Base-by-base conservation (phyloP, 2,329 filamentous ascomycete species). In the Arthroderma sp. region DNA sequence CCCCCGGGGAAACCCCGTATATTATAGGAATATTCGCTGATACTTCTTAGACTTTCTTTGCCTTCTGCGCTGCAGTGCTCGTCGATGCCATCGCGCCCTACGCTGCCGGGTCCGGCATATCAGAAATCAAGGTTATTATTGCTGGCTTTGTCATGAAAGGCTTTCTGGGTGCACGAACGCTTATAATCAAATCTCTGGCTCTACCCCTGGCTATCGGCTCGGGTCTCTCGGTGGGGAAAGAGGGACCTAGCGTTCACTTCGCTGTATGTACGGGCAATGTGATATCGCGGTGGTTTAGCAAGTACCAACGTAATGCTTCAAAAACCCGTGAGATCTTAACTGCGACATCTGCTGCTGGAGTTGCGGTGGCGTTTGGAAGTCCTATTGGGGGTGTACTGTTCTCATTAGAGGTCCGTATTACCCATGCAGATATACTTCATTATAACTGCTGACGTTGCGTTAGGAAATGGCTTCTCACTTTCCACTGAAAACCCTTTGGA, bases 131-230 rank as follows among this genome's bases (percentile, higher is more conserved):
- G 65, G 94, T 87, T 65, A 96, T 98, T 59, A 94, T 98, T 58
- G 91, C 89, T 4, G 91, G 91, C 3, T 98, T 98, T 61, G 85
- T 96, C 41, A 98, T 98, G 91, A 95, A 96, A 65, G 91, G 88
- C 0, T 98, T 98, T 58, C 73, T 98, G 10, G 87, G 89, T 15
- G 81, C 82, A 55, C 87, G 86, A 77, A 96, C 91, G 4, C 70
- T 98, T 30, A 63, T 91, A 48, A 96, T 98, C 67, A 98, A 98
- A 67, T 94, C 87, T 0, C 77, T 96, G 45, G 85, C 83, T 27
- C 70, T 98, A 40, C 91, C 91, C 1, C 70, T 98, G 38, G 85
- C 89, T 37, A 98, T 98, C 60, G 88, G 84, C 8, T 95, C 88
- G 1, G 91, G 91, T 2, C 69, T 98, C 27, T 94, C 87, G 0